Evolutionary conservation across 768 basidiomycete species (phyloP).

Genomic region (Tremella yokohamensis): DNA sequence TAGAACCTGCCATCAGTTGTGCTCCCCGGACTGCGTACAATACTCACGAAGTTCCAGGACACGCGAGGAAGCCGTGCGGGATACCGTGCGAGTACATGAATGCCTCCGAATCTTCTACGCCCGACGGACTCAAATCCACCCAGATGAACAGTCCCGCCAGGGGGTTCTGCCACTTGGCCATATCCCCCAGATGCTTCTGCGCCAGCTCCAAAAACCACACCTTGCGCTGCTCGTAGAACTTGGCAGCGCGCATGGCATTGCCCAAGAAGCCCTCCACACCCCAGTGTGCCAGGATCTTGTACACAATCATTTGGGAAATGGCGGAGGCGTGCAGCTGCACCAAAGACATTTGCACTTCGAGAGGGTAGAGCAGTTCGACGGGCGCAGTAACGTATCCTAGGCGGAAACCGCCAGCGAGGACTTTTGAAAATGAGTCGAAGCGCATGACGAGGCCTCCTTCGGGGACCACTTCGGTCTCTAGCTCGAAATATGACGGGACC

Average conservation of each 20-base stretch:
- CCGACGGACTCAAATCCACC: slow-evolving; percentile 50
- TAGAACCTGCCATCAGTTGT: slow-evolving; percentile 59
- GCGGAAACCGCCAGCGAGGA: slow-evolving; percentile 54
- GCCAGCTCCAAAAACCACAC: slow-evolving; percentile 76
- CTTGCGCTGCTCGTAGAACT: slow-evolving; percentile 53
- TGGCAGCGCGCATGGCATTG: slow-evolving; percentile 67
- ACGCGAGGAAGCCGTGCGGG: too few relatives aligned
- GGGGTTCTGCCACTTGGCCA: slow-evolving; percentile 57
- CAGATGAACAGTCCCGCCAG: slow-evolving; percentile 73
- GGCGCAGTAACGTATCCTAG: slow-evolving; percentile 75
- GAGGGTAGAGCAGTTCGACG: slow-evolving; percentile 62
- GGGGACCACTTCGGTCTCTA: slow-evolving; percentile 64
- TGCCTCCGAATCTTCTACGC: slow-evolving; percentile 64
- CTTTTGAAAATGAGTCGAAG: slow-evolving; percentile 86
- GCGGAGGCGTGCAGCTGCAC: slow-evolving; percentile 45
- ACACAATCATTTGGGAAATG: slow-evolving; percentile 28
- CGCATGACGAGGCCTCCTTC: slow-evolving; percentile 75
- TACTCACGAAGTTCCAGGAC: too few relatives aligned
- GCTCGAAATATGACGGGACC: slow-evolving; percentile 73
- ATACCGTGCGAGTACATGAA: slow-evolving; percentile 56
- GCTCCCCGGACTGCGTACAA: too few relatives aligned
- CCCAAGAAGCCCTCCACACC: slow-evolving; percentile 69
- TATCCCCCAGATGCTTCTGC: slow-evolving; percentile 66
- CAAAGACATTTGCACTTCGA: slow-evolving; percentile 59
- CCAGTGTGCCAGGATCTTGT: slow-evolving; percentile 51